Percentiles rank a stretch among this genome's conserved stretches.
Conservation (phyloP, 768 basidiomycete genomes). For the Tubosaeta sp. region DNA sequence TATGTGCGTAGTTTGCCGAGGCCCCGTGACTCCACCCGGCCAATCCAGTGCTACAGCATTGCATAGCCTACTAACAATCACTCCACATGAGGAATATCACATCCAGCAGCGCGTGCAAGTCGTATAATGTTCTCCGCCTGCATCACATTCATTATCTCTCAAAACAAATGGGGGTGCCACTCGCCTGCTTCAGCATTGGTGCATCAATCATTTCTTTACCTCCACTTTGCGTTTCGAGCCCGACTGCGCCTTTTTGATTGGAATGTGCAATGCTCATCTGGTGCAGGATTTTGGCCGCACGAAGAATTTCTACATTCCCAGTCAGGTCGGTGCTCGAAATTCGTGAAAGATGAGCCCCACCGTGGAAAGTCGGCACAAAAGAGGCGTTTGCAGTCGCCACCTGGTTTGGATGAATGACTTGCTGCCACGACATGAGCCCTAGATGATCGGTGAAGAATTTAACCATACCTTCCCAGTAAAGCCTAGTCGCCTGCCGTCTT, state of each 20-base stretch:
- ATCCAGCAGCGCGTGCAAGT: constrained; percentile 50
- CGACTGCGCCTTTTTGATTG: constrained; percentile 61
- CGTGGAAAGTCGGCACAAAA: constrained; percentile 71
- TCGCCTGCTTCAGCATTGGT: constrained; percentile 77
- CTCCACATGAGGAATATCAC: constrained; percentile 45
- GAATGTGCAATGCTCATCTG: constrained; percentile 58
- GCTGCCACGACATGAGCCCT: constrained; percentile 41
- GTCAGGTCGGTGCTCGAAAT: not conserved
- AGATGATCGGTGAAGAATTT: not conserved
- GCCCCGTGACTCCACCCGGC: not conserved
- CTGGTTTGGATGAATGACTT: constrained; percentile 92
- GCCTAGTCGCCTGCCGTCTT: constrained; percentile 76
- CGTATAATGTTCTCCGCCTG: constrained; percentile 51
- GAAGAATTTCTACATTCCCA: constrained; percentile 56
- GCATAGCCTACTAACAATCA: constrained; percentile 8
- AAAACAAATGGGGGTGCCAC: not conserved
- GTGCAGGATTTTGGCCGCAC: constrained; percentile 69
- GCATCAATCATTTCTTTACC: constrained; percentile 85
- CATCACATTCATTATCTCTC: not conserved
- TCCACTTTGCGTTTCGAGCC: constrained; percentile 53
- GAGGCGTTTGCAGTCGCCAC: constrained; percentile 71
- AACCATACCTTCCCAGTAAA: constrained; percentile 81
- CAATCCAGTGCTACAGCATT: not conserved
- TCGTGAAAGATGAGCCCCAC: constrained; percentile 32
- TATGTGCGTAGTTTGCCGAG: not conserved